phyloP scores from a whole-genome alignment of 345 rosid species.

The Citrus mangshanensis region DNA sequence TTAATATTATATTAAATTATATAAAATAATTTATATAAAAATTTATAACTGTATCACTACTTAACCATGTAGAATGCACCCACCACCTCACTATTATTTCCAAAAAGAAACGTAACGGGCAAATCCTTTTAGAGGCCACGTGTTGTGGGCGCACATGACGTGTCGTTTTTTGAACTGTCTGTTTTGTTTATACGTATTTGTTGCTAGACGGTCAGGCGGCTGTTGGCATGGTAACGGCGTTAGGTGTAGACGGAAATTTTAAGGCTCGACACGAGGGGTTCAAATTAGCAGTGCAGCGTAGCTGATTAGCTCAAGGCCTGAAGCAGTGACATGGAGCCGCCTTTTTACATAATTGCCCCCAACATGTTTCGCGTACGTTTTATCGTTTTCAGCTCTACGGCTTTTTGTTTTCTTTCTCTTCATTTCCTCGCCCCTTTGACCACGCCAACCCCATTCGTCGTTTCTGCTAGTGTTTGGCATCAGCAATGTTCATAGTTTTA shows the following conservation, averaged over 20 bases:
- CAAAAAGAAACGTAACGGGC: neutral
- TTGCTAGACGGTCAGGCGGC: neutral
- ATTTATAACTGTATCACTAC: rapidly evolving
- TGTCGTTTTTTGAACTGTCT: neutral
- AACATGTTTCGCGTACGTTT: neutral
- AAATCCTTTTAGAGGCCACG: neutral
- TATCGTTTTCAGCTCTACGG: neutral
- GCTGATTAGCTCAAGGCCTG: neutral
- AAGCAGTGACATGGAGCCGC: neutral
- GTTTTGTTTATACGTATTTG: neutral
- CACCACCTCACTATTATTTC: neutral
- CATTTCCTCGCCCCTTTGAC: too few species aligned
- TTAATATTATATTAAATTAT: too few species aligned
- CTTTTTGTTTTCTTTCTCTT: neutral
- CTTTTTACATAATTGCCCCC: neutral
- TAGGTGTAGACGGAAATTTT: neutral
- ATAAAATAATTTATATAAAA: too few species aligned
- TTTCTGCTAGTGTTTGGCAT: neutral
- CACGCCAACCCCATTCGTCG: neutral
- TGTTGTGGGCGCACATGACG: neutral
- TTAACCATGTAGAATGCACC: neutral
- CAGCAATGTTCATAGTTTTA: too few species aligned
- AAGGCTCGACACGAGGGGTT: too few species aligned
- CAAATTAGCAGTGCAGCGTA: too few species aligned
- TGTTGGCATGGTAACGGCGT: neutral